phyloP scores from a whole-genome alignment of 345 rosid genomes.

The Murraya paniculata region DNA sequence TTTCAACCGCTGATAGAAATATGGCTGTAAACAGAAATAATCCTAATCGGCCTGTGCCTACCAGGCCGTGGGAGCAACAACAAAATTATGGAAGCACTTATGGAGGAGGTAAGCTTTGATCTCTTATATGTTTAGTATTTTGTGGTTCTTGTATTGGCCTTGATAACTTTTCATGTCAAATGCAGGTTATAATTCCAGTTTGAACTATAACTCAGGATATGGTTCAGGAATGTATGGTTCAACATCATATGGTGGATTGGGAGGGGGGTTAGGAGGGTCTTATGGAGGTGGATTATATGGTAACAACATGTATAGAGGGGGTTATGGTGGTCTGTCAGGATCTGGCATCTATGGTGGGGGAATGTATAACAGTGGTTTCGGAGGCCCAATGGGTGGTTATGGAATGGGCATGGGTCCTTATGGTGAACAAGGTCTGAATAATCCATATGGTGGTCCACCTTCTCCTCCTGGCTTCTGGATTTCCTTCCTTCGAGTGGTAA shows the following conservation, averaged over 20 bases:
- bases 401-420: slow-evolving; percentile 88
- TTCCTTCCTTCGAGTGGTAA: slow-evolving; percentile 89
- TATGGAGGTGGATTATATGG: slow-evolving; percentile 74
- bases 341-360: slow-evolving; percentile 58
- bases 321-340: slow-evolving; percentile 72
- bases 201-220: slow-evolving; percentile 63
- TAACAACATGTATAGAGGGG: slow-evolving; percentile 75
- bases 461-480: slow-evolving; percentile 99
- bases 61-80: slow-evolving; percentile 92
- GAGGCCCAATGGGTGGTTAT: slow-evolving; percentile 89
- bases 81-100: slow-evolving; percentile 54
- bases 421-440: slow-evolving; percentile 89
- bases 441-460: slow-evolving; percentile 76
- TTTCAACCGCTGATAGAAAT: slow-evolving; percentile 43
- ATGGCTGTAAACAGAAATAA: slow-evolving; percentile 46
- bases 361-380: slow-evolving; percentile 47
- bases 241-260: slow-evolving; percentile 47
- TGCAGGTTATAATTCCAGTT: slow-evolving; percentile 73
- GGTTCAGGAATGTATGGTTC: slow-evolving; percentile 71
- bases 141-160: slow-evolving; percentile 6
- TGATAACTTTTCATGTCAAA: slow-evolving; percentile 14
- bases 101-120: slow-evolving; percentile 54
- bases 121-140: not conserved
- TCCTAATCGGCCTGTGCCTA: slow-evolving; percentile 66
- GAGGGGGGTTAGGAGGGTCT: slow-evolving; percentile 57